Evolutionary conservation across 2,329 filamentous ascomycete genomes (phyloP).

Genomic region (Clonostachys chloroleuca): DNA sequence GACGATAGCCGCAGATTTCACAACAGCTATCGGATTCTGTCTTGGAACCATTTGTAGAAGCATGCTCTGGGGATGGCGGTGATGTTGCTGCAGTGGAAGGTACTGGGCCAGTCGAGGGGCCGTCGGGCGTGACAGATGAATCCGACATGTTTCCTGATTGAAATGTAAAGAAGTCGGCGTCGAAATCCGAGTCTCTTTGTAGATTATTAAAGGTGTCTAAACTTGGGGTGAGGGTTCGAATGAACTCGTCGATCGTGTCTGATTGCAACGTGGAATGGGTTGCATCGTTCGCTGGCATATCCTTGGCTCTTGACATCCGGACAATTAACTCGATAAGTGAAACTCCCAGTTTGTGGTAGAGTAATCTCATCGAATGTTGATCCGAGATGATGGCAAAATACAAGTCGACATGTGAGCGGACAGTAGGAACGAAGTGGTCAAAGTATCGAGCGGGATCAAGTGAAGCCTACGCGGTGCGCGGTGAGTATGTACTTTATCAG

Average conservation of each 20-base stretch:
- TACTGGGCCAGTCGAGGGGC: too few relatives aligned
- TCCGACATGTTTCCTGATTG: too few relatives aligned
- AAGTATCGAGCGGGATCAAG: constrained; percentile 25
- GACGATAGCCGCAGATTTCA: constrained; percentile 48
- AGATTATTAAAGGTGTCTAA: too few relatives aligned
- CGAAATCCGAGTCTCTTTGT: too few relatives aligned
- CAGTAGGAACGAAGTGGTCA: constrained; percentile 31
- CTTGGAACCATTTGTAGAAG: constrained; percentile 13
- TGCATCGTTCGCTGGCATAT: too few relatives aligned
- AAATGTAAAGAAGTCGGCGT: too few relatives aligned
- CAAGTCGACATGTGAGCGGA: constrained; percentile 34
- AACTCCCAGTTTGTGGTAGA: constrained; percentile 29
- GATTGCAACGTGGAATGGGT: too few relatives aligned
- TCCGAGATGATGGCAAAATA: constrained; percentile 27
- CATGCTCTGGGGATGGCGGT: constrained; percentile 8
- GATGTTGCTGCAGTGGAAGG: constrained; percentile 11
- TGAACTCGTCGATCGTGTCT: too few relatives aligned
- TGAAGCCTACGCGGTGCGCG: constrained; percentile 6
- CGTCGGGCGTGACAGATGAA: too few relatives aligned
- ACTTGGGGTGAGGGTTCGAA: too few relatives aligned
- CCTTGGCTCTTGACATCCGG: too few relatives aligned
- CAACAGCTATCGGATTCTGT: constrained; percentile 40
- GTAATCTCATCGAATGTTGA: constrained; percentile 20
- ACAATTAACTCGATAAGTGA: too few relatives aligned
- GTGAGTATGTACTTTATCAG: not conserved